Conservation (phyloP, 495 filamentous ascomycete genomes). For the Aspergillus baeticus region DNA sequence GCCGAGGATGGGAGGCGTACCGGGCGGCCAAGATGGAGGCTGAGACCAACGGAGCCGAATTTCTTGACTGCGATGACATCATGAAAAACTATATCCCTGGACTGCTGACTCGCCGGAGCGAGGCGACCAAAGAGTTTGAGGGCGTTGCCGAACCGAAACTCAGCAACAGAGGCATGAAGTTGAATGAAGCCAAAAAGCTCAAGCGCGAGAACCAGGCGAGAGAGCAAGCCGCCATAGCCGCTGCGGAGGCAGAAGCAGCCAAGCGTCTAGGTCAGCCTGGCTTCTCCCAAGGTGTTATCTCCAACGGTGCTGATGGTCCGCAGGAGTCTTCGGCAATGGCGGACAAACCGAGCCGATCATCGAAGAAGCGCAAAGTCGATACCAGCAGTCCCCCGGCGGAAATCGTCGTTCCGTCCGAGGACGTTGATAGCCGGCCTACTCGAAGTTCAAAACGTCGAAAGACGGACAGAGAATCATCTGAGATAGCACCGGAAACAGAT, state of each 20-base stretch:
- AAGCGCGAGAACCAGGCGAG: conserved; percentile 72
- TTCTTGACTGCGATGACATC: conserved; percentile 56
- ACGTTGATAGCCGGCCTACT: conserved; percentile 17
- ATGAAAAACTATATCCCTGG: conserved; percentile 43
- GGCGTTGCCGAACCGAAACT: conserved; percentile 45
- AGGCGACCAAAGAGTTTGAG: conserved; percentile 45
- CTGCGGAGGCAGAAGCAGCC: conserved; percentile 61
- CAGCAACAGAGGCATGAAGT: conserved; percentile 84
- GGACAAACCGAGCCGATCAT: conserved; percentile 21
- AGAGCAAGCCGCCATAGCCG: conserved; percentile 52
- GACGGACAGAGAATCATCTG: conserved; percentile 17
- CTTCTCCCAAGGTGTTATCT: conserved; percentile 11
- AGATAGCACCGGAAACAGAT: conserved; percentile 16
- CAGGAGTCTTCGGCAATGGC: conserved; percentile 16
- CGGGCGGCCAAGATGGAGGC: conserved; percentile 65
- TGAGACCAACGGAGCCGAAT: conserved; percentile 63
- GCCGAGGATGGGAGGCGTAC: conserved; percentile 76
- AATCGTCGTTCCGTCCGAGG: conserved; percentile 10
- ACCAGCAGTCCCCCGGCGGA: conserved; percentile 20
- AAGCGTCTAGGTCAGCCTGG: conserved; percentile 44
- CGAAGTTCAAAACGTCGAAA: conserved; percentile 28
- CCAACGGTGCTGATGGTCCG: conserved; percentile 14
- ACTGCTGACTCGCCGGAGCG: conserved; percentile 45
- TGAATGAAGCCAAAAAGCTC: conserved; percentile 90
- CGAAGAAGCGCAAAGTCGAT: conserved; percentile 34